Base-by-base conservation (phyloP, 1,139 yeast genomes). In the Pichia sp. region DNA sequence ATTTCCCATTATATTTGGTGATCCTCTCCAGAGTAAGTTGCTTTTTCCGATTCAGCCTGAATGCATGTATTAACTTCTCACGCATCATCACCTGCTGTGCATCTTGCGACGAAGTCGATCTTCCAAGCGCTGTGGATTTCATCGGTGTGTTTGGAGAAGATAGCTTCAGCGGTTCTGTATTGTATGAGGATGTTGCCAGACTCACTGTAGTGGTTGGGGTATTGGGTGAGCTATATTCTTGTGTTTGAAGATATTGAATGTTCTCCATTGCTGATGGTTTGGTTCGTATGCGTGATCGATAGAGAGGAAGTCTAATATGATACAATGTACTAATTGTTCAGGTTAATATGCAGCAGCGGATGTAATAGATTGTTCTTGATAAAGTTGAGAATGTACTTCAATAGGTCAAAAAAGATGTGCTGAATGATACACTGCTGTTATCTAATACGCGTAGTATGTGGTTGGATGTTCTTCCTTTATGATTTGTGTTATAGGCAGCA, bases 11-110 rank as follows among this genome's bases (percentile, higher is more conserved):
- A 33, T 80, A 64, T 48, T 78, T 82, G 38, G 69, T 67, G 22
- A 81, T 70, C 44, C 94, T 65, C 50, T 72, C 77, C 34, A 81
- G 62, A 56, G 80, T 80, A 42, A 82, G 59, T 43, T 56, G 57
- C 36, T 52, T 52, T 44, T 52, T 48, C 32, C 47, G 39, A 38
- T 53, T 53, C 13, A 49, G 22, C 24, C 47, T 28, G 16, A 42
- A 40, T 8, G 47, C 47, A 23, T 41, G 40, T 8, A 44, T 12
- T 6, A 44, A 21, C 9, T 40, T 39, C 10, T 40, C 47, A 13
- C 27, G 22, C 4, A 36, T n/a, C n/a, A 22, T 24, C 13, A 25
- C 22, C 5, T 30, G 16, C 11, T 27, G 33, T 13, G 30, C n/a
- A 20, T 29, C 8, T 12, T n/a, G 12, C 8, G 26, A 11, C 13